Evolutionary conservation across 768 basidiomycete genomes (phyloP).

Genomic region (Xerocomellus chrysenteron): DNA sequence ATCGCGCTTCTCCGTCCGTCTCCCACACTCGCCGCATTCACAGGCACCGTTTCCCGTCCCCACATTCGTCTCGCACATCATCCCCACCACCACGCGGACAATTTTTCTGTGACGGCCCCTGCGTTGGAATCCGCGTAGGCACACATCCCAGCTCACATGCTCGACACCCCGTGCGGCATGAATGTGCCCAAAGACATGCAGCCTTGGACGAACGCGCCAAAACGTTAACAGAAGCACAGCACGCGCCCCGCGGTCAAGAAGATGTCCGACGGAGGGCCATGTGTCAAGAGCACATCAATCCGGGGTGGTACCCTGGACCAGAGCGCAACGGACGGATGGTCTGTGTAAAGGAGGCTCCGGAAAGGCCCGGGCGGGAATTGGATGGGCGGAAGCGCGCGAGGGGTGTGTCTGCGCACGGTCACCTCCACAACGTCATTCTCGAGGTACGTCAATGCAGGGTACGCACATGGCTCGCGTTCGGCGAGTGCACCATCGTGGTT

Average conservation of each 20-base stretch:
- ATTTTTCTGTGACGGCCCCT: not conserved
- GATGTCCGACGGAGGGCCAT: conserved; percentile 41
- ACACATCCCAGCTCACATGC: conserved; percentile 35
- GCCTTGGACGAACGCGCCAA: conserved; percentile 34
- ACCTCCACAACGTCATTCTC: conserved; percentile 22
- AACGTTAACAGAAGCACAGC: conserved; percentile 31
- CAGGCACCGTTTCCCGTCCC: conserved; percentile 25
- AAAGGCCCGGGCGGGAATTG: not conserved
- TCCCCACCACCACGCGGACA: conserved; percentile 10
- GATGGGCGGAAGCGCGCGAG: conserved; percentile 12
- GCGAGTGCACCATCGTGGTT: too few relatives aligned
- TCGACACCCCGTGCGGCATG: conserved; percentile 36
- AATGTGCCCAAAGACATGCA: conserved; percentile 43
- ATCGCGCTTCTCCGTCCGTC: conserved; percentile 20
- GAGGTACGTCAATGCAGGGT: not conserved
- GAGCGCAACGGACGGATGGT: conserved; percentile 3
- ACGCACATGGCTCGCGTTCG: too few relatives aligned
- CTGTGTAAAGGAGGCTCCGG: too few relatives aligned
- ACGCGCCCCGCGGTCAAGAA: conserved; percentile 32
- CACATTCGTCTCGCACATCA: conserved; percentile 2
- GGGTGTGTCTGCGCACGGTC: conserved; percentile 35
- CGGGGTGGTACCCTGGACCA: conserved; percentile 32
- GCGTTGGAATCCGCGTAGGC: conserved; percentile 1
- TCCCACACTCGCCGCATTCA: conserved; percentile 33
- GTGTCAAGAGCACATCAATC: conserved; percentile 44